Percentiles rank a stretch among this genome's conserved stretches.
Evolutionary conservation across 352 stramenopile genomes (phyloP).

Genomic region (Aphanomyces euteiches): DNA sequence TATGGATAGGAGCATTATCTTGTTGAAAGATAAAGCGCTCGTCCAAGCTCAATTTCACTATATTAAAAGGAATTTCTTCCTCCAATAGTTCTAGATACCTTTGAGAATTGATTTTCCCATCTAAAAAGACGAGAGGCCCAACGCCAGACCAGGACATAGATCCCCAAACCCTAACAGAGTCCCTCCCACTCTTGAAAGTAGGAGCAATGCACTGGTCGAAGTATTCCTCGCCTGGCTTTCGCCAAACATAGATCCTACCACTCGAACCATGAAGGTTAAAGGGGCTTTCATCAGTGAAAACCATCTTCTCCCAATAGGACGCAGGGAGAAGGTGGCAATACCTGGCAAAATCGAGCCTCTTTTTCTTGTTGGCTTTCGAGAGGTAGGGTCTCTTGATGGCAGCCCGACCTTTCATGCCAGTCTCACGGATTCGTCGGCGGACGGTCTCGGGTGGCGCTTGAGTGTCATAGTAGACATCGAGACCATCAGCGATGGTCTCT

Average conservation of each 20-base stretch:
- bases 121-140: background rate
- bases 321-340: background rate
- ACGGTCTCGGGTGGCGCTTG: background rate
- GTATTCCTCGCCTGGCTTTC: conserved; percentile 9
- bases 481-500: background rate
- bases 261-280: background rate
- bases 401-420: background rate
- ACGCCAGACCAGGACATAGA: background rate
- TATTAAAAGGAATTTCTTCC: background rate
- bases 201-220: background rate
- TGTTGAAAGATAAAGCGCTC: conserved; percentile 7
- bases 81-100: conserved; percentile 10
- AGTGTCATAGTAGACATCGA: background rate
- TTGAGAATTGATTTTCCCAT: conserved; percentile 8
- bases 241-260: conserved; percentile 17
- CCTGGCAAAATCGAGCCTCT: conserved; percentile 22
- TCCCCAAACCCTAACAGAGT: conserved; percentile 17
- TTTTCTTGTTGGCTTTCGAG: background rate
- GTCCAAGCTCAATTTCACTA: background rate
- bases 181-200: conserved; percentile 12
- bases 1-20: conserved; percentile 12
- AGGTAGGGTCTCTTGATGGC: conserved; percentile 11
- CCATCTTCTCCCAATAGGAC: conserved; percentile 2
- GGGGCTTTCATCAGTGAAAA: conserved; percentile 19
- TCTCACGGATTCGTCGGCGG: background rate